These are phyloP conservation scores for Micractinium conductrix DNA, from an alignment of 139 green algal genomes.

Conservation along the genomic window DNA sequence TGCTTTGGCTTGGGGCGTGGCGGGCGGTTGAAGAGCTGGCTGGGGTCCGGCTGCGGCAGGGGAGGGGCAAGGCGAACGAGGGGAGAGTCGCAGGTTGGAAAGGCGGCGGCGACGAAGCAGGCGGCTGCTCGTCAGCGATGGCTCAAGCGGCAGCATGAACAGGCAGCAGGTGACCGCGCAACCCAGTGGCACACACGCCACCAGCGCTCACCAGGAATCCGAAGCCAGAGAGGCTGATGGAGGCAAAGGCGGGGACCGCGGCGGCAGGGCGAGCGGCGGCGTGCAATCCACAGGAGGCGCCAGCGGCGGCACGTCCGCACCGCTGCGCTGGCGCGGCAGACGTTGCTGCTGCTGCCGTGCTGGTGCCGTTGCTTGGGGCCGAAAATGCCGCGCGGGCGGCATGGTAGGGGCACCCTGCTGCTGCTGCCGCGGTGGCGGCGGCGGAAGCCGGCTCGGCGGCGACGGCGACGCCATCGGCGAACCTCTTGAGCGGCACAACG, in stretches of 20 bases:
- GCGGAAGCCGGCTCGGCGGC: not conserved
- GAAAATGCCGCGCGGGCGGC: no score
- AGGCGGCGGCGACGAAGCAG: not conserved
- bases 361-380: not conserved
- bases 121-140: no score
- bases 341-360: no score
- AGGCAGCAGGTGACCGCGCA: no score
- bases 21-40: conserved; percentile 14
- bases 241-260: conserved; percentile 14
- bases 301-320: not conserved
- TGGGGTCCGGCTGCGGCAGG: conserved; percentile 37
- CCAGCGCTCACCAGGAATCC: conserved; percentile 33
- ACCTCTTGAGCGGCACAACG: conserved; percentile 35
- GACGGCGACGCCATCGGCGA: not conserved
- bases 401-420: conserved; percentile 1
- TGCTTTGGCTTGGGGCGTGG: conserved; percentile 17
- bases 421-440: not conserved
- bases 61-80: not conserved
- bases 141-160: no score
- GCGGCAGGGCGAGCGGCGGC: no score
- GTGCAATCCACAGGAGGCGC: not conserved
- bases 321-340: not conserved
- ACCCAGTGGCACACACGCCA: not conserved
- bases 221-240: conserved; percentile 46
- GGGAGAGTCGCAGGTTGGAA: not conserved